phyloP scores from a whole-genome alignment of 495 filamentous ascomycete genomes.

The Aeminium ludgeri region DNA sequence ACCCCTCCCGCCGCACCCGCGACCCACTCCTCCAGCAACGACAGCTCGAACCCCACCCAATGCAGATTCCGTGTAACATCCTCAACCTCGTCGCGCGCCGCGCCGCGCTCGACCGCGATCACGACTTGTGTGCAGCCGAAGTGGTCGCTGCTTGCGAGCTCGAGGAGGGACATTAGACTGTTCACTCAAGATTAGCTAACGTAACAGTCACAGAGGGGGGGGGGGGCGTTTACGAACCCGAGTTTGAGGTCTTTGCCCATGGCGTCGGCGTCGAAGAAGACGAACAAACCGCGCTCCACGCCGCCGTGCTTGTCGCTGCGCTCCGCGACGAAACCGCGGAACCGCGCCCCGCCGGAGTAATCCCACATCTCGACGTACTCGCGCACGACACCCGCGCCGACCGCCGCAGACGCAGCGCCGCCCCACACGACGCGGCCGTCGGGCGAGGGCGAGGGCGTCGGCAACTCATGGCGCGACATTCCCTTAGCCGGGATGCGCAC shows the following conservation, averaged over 20 bases:
- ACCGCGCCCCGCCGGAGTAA: slow-evolving; percentile 64
- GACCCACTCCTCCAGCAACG: slow-evolving; percentile 56
- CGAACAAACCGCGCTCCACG: slow-evolving; percentile 65
- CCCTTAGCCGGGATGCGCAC: slow-evolving; percentile 2
- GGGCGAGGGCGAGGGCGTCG: slow-evolving; percentile 15
- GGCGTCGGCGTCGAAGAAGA: slow-evolving; percentile 63
- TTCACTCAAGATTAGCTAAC: slow-evolving; percentile 9
- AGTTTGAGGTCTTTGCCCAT: slow-evolving; percentile 64
- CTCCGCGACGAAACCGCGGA: slow-evolving; percentile 64
- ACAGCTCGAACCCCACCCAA: slow-evolving; percentile 81
- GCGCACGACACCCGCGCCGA: slow-evolving; percentile 27
- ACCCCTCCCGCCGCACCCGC: slow-evolving; percentile 34
- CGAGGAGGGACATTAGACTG: slow-evolving; percentile 79
- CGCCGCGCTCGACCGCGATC: slow-evolving; percentile 57
- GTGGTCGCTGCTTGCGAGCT: slow-evolving; percentile 52
- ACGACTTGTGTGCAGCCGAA: slow-evolving; percentile 63
- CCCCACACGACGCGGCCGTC: slow-evolving; percentile 9
- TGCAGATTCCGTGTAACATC: slow-evolving; percentile 62
- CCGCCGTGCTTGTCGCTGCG: slow-evolving; percentile 25
- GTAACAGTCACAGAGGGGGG: neutral
- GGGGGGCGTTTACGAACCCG: slow-evolving; percentile 44
- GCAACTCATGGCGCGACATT: slow-evolving; percentile 8
- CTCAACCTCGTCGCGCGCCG: slow-evolving; percentile 35
- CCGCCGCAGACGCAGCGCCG: slow-evolving; percentile 11
- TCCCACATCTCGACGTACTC: slow-evolving; percentile 74